Evolutionary conservation across 345 rosid species (phyloP).

Genomic region (Jatropha curcas): DNA sequence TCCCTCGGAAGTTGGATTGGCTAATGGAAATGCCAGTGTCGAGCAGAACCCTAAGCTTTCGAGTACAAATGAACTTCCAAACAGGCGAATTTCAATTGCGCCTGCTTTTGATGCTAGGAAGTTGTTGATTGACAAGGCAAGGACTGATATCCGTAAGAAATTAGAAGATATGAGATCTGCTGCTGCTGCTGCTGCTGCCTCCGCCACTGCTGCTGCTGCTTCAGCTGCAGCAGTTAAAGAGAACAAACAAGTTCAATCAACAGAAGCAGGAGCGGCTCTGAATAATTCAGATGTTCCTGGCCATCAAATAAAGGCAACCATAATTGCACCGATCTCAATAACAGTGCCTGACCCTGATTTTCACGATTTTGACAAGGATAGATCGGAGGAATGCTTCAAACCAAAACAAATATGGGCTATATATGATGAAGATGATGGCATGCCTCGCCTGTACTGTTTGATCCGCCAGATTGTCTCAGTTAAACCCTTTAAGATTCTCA

Average conservation of each 20-base stretch:
- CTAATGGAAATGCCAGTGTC: slow-evolving; percentile 35
- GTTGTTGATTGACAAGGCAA: slow-evolving; percentile 76
- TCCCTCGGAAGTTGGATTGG: slow-evolving; percentile 39
- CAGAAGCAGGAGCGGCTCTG: slow-evolving; percentile 33
- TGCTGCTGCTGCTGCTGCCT: slow-evolving; percentile 48
- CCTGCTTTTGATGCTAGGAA: slow-evolving; percentile 83
- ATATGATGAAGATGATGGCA: slow-evolving; percentile 95
- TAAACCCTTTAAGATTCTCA: slow-evolving; percentile 81
- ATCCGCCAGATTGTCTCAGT: slow-evolving; percentile 76
- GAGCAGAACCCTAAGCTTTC: slow-evolving; percentile 51
- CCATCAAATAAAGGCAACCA: slow-evolving; percentile 39
- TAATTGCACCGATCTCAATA: slow-evolving; percentile 52
- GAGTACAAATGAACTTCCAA: slow-evolving; percentile 41
- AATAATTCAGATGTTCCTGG: slow-evolving; percentile 27
- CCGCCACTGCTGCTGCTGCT: slow-evolving; percentile 47
- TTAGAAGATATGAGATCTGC: slow-evolving; percentile 60
- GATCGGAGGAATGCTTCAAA: slow-evolving; percentile 88
- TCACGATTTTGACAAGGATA: slow-evolving; percentile 88
- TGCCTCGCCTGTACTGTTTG: slow-evolving; percentile 94
- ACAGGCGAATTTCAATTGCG: slow-evolving; percentile 51
- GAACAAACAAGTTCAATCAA: slow-evolving; percentile 35
- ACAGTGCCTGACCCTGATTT: slow-evolving; percentile 93
- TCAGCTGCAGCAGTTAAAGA: slow-evolving; percentile 42
- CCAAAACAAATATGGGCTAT: slow-evolving; percentile 97
- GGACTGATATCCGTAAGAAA: slow-evolving; percentile 59